Evolutionary conservation across 2,329 filamentous ascomycete species (phyloP), one percentile per base, ranked within the genome.

Genomic region (Karstenula rhodostoma): DNA sequence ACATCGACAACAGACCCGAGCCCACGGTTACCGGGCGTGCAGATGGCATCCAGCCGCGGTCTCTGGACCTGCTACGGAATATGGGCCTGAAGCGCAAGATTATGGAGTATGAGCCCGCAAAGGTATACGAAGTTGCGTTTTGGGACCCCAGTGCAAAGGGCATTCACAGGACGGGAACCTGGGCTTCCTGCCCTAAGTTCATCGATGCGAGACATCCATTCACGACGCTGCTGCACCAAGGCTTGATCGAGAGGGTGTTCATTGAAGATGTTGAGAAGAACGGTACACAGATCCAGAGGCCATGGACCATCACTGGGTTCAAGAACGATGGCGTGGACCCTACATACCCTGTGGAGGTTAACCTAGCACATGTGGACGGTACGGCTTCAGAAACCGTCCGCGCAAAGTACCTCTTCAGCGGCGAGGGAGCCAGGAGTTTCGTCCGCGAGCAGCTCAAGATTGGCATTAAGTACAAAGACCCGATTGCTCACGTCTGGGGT

Each of bases 11-110:
- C 79, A 86, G 93, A 60, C 84, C 92, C 2, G 91, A 94, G 72
- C 93, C 93, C 17, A 97, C 93, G 13, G 82, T 87, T 2, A 96
- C 93, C 22, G 93, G 93, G 56, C 91, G 93, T 65, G 94, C 93
- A 58, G 93, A 97, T 79, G 93, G 93, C 63, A 96, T 97, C 59
- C 93, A 97, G 80, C 93, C 93, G 40, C 89, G 94, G 42, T 96
- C 93, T 0, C 84, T 96, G 25, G 93, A 97, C 70, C 86, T 97
- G 17, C 83, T 97, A 50, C 88, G 91, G 55, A 97, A 96, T 74
- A 92, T 97, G 89, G 93, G 92, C 1, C 82, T 97, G 59, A 96
- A 97, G 81, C 87, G 91, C 47, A 87, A 88, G 58, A 91, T 97
- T 73, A 96, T 97, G 93, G 90, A 89, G 22, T 85, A 94, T 73